These are phyloP conservation scores for Withania somnifera DNA, from an alignment of 305 asterid genomes.

Conservation along the genomic window DNA sequence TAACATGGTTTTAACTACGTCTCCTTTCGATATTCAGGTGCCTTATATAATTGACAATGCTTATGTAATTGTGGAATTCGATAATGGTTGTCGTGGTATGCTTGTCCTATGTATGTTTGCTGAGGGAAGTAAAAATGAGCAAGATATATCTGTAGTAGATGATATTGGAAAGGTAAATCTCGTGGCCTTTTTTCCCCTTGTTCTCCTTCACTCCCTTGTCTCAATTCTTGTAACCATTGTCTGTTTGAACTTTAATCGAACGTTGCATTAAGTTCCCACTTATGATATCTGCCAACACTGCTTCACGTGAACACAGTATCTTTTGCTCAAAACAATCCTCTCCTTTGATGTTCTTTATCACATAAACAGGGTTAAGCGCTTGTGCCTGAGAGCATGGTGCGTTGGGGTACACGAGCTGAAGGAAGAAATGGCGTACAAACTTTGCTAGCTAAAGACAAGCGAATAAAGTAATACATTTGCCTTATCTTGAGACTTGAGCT, in stretches of 20 bases:
- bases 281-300: background rate
- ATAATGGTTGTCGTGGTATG: constrained; percentile 77
- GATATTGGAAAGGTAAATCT: constrained; percentile 68
- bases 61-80: constrained; percentile 81
- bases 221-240: background rate
- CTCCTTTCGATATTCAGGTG: constrained; percentile 43
- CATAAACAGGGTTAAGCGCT: constrained; percentile 85
- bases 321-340: background rate
- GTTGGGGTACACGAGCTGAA: constrained; percentile 58
- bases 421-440: constrained; percentile 66
- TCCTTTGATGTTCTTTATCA: background rate
- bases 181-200: background rate
- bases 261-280: background rate
- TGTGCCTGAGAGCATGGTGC: constrained; percentile 76
- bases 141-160: constrained; percentile 90
- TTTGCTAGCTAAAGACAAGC: constrained; percentile 50
- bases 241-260: background rate
- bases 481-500: background rate
- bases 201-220: background rate
- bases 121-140: constrained; percentile 94
- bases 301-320: background rate
- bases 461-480: constrained; percentile 50
- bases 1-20: no score
- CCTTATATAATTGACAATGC: constrained; percentile 97
- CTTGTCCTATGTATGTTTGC: constrained; percentile 98